These are phyloP conservation scores for Pseudocercospora fuligena DNA, from an alignment of 2,329 filamentous ascomycete species.

Conservation along the genomic window DNA sequence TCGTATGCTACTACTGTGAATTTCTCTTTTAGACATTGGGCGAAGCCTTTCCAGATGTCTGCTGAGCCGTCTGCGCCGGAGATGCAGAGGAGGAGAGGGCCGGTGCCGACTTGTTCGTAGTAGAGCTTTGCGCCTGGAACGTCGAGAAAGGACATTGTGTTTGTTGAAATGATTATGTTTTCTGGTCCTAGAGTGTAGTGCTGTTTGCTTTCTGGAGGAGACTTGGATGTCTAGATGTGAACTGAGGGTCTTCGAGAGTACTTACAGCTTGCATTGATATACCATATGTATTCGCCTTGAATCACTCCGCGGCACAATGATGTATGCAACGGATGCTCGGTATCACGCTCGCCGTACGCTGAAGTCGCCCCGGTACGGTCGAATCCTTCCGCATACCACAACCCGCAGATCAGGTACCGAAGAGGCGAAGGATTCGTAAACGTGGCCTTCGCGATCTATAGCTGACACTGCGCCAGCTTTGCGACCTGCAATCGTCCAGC, in stretches of 20 bases:
- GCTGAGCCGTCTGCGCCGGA: slow-evolving; percentile 39
- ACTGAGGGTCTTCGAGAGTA: neutral
- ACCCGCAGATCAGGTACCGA: too few species aligned
- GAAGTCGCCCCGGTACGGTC: neutral
- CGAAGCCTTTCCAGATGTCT: slow-evolving; percentile 34
- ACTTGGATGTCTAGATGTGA: neutral
- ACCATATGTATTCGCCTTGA: neutral
- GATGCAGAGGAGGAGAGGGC: slow-evolving; percentile 41
- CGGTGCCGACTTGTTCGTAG: slow-evolving; percentile 38
- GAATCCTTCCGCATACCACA: neutral
- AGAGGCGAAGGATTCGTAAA: too few species aligned
- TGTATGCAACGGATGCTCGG: neutral
- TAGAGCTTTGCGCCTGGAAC: slow-evolving; percentile 38
- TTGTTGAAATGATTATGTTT: too few species aligned
- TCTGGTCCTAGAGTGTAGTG: too few species aligned
- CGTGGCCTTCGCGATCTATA: too few species aligned
- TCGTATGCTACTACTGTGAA: slow-evolving; percentile 41
- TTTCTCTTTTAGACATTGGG: slow-evolving; percentile 30
- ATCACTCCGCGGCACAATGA: too few species aligned
- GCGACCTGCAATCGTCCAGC: too few species aligned
- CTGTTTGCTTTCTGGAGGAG: too few species aligned
- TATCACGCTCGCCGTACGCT: neutral
- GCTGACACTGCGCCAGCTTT: too few species aligned
- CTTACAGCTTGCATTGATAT: neutral
- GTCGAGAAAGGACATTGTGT: slow-evolving; percentile 28